These are phyloP conservation scores for Aspergillus eucalypticola DNA, from an alignment of 2,329 filamentous ascomycete species.

Conservation along the genomic window DNA sequence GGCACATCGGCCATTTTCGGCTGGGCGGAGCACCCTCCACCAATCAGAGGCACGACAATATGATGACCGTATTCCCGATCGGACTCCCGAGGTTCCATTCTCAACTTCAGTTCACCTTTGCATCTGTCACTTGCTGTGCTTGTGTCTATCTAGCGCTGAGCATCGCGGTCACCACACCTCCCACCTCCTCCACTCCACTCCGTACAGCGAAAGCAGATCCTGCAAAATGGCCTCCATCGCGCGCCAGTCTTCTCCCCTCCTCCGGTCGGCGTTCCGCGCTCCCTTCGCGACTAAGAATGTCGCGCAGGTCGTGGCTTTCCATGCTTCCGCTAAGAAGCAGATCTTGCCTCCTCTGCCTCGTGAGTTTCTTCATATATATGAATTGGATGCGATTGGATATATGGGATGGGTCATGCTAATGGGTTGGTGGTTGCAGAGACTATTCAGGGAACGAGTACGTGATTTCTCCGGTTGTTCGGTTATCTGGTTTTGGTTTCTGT, in stretches of 20 bases:
- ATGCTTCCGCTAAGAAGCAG: constrained; percentile 72
- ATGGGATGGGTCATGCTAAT: constrained; percentile 45
- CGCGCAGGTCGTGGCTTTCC: constrained; percentile 73
- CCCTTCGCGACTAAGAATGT: constrained; percentile 38
- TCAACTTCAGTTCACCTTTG: constrained; percentile 30
- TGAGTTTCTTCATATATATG: constrained; percentile 52
- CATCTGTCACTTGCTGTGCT: neutral
- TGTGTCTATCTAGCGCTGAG: constrained; percentile 13
- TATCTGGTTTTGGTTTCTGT: neutral
- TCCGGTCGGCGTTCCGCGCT: constrained; percentile 38
- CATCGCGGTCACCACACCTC: constrained; percentile 14
- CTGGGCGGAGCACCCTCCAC: constrained; percentile 35
- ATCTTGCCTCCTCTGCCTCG: constrained; percentile 84
- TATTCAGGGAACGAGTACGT: constrained; percentile 72
- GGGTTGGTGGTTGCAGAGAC: constrained; percentile 56
- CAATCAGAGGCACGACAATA: constrained; percentile 40
- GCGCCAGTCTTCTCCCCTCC: constrained; percentile 40
- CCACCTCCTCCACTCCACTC: constrained; percentile 11
- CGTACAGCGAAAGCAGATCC: constrained; percentile 13
- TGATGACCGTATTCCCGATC: constrained; percentile 43
- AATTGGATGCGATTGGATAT: neutral
- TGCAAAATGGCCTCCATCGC: constrained; percentile 44
- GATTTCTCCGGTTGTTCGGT: neutral
- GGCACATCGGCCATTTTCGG: constrained; percentile 41
- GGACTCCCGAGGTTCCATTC: constrained; percentile 40